phyloP scores from a whole-genome alignment of 75 land plant species.

The Azolla pinnata region DNA sequence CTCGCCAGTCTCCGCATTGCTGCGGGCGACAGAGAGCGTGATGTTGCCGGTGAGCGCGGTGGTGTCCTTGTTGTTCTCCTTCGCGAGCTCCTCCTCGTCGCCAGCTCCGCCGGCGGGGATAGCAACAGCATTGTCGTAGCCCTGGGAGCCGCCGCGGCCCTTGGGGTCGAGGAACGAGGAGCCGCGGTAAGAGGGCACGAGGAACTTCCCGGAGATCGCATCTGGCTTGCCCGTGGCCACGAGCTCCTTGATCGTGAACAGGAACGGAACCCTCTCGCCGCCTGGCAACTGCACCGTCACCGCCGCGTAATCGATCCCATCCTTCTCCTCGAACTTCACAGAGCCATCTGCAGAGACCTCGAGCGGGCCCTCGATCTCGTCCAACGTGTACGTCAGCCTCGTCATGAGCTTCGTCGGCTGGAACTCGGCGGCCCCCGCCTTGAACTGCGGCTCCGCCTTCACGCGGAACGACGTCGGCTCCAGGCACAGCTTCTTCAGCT shows the following conservation, averaged over 20 bases:
- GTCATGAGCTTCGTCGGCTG: conserved; percentile 95
- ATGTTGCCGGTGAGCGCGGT: conserved; percentile 57
- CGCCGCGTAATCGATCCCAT: conserved; percentile 92
- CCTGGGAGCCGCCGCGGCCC: conserved; percentile 94
- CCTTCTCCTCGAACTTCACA: conserved; percentile 88
- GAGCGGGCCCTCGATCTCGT: conserved; percentile 72
- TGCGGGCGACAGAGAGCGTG: conserved; percentile 61
- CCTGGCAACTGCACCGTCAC: conserved; percentile 92
- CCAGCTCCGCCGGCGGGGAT: conserved; percentile 86
- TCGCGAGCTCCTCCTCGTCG: conserved; percentile 82
- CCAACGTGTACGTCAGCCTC: conserved; percentile 90
- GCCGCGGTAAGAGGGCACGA: conserved; percentile 86
- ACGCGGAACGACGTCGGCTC: conserved; percentile 98
- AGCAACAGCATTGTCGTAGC: conserved; percentile 86
- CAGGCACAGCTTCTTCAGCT: conserved; percentile 75
- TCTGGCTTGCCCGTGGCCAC: conserved; percentile 80
- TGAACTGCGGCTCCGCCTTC: conserved; percentile 72
- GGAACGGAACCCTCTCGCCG: conserved; percentile 91
- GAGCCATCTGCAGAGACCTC: conserved; percentile 58
- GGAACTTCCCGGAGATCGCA: conserved; percentile 50
- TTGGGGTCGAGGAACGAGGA: conserved; percentile 95
- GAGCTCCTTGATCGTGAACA: conserved; percentile 88
- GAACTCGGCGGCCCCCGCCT: conserved; percentile 68
- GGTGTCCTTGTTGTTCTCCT: conserved; percentile 81
- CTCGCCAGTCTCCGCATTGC: conserved; percentile 74